Percentiles rank a stretch among this genome's conserved stretches.
phyloP scores from a whole-genome alignment of 2,329 filamentous ascomycete genomes.

The Aphanoascus verrucosus region DNA sequence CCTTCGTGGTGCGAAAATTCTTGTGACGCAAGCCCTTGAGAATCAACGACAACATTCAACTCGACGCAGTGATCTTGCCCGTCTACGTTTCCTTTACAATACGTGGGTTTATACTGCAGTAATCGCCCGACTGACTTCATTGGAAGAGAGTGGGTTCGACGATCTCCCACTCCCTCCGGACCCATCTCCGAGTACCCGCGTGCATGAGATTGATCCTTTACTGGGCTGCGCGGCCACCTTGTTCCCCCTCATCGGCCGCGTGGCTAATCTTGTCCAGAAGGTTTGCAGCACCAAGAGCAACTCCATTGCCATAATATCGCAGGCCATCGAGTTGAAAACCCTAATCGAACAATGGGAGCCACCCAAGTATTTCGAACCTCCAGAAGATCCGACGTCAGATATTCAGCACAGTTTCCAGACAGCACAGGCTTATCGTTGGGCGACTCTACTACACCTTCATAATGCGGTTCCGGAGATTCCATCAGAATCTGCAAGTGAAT shows the following conservation, averaged over 20 bases:
- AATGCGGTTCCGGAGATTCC: slow-evolving; percentile 59
- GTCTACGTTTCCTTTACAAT: slow-evolving; percentile 58
- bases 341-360: slow-evolving; percentile 52
- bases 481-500: slow-evolving; percentile 44
- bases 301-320: slow-evolving; percentile 49
- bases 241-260: slow-evolving; percentile 57
- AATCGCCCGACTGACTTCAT: slow-evolving; percentile 55
- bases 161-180: slow-evolving; percentile 30
- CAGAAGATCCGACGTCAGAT: slow-evolving; percentile 53
- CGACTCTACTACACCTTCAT: slow-evolving; percentile 55
- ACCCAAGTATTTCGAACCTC: slow-evolving; percentile 48
- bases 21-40: slow-evolving; percentile 50
- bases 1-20: slow-evolving; percentile 54
- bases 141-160: slow-evolving; percentile 47
- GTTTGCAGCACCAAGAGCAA: slow-evolving; percentile 48
- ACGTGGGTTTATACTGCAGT: slow-evolving; percentile 66
- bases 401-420: slow-evolving; percentile 56
- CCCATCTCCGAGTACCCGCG: slow-evolving; percentile 34
- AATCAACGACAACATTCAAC: slow-evolving; percentile 29
- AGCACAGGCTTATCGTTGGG: slow-evolving; percentile 56
- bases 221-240: slow-evolving; percentile 59
- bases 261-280: slow-evolving; percentile 54
- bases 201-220: slow-evolving; percentile 55
- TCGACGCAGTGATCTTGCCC: slow-evolving; percentile 40
- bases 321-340: slow-evolving; percentile 52